phyloP scores from a whole-genome alignment of 441 rosid genomes.

The Erysimum pusillum region DNA sequence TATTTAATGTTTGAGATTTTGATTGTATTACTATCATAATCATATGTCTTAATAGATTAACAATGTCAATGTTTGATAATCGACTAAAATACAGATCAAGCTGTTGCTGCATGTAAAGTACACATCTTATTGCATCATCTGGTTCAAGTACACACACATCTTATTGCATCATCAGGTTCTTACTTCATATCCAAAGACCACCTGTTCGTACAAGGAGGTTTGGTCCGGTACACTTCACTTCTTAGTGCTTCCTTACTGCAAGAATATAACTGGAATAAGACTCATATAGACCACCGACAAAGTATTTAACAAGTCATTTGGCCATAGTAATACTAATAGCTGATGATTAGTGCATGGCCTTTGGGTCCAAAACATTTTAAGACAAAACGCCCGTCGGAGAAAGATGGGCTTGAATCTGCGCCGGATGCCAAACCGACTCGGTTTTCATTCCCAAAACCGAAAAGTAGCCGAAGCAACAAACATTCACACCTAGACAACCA shows the following conservation, averaged over 20 bases:
- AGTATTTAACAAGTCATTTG: not conserved
- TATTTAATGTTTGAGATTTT: not conserved
- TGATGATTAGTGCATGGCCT: not conserved
- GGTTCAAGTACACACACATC: slow-evolving; percentile 7
- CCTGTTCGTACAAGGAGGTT: not conserved
- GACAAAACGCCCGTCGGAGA: not conserved
- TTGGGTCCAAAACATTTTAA: not conserved
- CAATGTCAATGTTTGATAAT: not conserved
- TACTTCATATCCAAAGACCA: slow-evolving; percentile 25
- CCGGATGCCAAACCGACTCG: not conserved
- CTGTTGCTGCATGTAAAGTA: slow-evolving; percentile 7
- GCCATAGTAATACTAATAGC: not conserved
- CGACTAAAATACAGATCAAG: slow-evolving; percentile 14
- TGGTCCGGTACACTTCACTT: slow-evolving; percentile 10
- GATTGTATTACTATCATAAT: not conserved
- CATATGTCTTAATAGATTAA: not conserved
- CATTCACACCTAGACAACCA: not conserved
- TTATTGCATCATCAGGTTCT: slow-evolving; percentile 32
- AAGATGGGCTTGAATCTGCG: not conserved
- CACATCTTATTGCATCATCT: slow-evolving; percentile 3
- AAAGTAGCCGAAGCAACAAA: not conserved
- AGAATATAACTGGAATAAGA: slow-evolving; percentile 1
- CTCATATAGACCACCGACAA: not conserved
- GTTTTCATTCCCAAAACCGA: not conserved
- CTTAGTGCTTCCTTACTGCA: slow-evolving; percentile 43